Conservation (phyloP, 495 filamentous ascomycete species). For the Cercophora scortea region DNA sequence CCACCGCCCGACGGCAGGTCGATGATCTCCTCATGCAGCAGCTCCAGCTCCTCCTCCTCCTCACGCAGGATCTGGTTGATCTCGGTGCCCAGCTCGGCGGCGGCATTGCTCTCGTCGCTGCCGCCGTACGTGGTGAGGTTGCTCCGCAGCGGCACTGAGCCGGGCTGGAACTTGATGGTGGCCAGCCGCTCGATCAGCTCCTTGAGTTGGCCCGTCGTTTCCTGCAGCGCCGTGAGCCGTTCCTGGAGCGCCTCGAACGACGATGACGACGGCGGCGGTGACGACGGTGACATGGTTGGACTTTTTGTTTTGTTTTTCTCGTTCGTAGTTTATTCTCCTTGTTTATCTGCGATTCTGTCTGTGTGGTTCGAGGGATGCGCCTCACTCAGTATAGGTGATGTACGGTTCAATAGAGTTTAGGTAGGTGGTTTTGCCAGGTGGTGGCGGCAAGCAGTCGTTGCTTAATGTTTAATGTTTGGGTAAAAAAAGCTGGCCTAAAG, state of each 20-base stretch:
- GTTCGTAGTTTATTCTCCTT: neutral
- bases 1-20: constrained; percentile 42
- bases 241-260: constrained; percentile 54
- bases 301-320: neutral
- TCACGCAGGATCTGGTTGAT: constrained; percentile 79
- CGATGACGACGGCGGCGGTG: constrained; percentile 30
- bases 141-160: constrained; percentile 38
- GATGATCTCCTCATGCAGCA: constrained; percentile 69
- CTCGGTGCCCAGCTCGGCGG: constrained; percentile 70
- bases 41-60: constrained; percentile 78
- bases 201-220: constrained; percentile 57
- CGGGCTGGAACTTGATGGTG: constrained; percentile 58
- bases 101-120: constrained; percentile 52
- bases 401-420: neutral
- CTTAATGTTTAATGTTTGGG: neutral
- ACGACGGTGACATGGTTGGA: neutral
- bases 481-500: neutral
- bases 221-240: constrained; percentile 60
- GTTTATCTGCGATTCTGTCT: neutral
- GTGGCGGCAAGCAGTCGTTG: neutral
- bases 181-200: constrained; percentile 70
- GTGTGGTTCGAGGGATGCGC: too few species aligned
- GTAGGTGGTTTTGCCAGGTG: too few species aligned
- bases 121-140: constrained; percentile 11
- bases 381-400: too few species aligned